Evolutionary conservation across 305 asterid genomes (phyloP).

Genomic region (Fraxinus xanthoxyloides): DNA sequence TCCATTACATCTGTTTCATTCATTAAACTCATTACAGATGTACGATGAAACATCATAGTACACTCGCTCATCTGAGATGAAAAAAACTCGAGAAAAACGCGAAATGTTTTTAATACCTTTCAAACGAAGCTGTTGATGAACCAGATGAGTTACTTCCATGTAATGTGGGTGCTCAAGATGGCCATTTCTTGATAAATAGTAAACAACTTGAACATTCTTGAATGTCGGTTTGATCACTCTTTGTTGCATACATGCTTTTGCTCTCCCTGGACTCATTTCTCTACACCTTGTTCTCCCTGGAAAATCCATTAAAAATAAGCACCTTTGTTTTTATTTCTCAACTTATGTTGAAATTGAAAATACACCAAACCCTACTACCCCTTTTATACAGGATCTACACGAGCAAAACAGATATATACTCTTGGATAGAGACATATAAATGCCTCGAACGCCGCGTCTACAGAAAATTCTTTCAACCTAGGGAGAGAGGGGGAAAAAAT

Average conservation of each 20-base stretch:
- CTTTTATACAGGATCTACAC: neutral
- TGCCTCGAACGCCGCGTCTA: slow-evolving; percentile 30
- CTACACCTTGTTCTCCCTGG: slow-evolving; percentile 35
- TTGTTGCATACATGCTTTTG: slow-evolving; percentile 8
- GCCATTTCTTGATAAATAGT: slow-evolving; percentile 82
- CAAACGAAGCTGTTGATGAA: slow-evolving; percentile 67
- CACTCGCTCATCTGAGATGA: neutral
- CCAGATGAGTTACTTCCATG: slow-evolving; percentile 67
- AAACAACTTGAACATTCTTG: slow-evolving; percentile 67
- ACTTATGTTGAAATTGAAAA: neutral
- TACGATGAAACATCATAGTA: neutral
- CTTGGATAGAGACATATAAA: slow-evolving; percentile 13
- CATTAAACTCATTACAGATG: neutral
- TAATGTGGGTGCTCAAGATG: slow-evolving; percentile 87
- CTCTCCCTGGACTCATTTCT: slow-evolving; percentile 47
- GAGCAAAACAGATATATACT: slow-evolving; percentile 21
- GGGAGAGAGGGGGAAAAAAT: no score
- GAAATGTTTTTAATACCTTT: slow-evolving; percentile 40
- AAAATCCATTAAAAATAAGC: slow-evolving; percentile 32
- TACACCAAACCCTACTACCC: neutral
- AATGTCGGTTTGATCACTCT: slow-evolving; percentile 40
- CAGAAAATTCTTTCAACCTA: slow-evolving; percentile 29
- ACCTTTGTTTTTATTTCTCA: neutral
- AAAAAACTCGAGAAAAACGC: no score
- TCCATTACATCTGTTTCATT: slow-evolving; percentile 58